Percentiles rank a stretch among this genome's conserved stretches.
Conservation (phyloP, 495 filamentous ascomycete genomes). For the Bathelium albidoporum region DNA sequence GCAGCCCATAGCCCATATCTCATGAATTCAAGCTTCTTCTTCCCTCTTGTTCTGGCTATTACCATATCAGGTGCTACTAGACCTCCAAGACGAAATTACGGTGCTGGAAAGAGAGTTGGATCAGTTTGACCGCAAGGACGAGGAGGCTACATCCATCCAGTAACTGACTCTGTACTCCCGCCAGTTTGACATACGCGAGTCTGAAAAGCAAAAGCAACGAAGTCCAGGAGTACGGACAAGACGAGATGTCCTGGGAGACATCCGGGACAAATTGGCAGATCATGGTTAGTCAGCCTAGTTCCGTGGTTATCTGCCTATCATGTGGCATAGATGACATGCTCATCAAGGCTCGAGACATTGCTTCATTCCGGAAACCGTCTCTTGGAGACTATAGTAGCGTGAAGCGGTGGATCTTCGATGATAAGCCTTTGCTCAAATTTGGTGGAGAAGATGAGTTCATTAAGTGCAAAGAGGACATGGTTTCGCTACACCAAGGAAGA, state of each 20-base stretch:
- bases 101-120: constrained; percentile 27
- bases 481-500: constrained; percentile 30
- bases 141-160: background rate
- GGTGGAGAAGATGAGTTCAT: constrained; percentile 26
- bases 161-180: background rate
- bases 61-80: no score
- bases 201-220: background rate
- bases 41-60: no score
- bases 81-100: constrained; percentile 30
- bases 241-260: constrained; percentile 20
- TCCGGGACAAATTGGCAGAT: constrained; percentile 26
- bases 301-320: background rate
- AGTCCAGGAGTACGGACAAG: constrained; percentile 19
- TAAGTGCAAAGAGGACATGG: constrained; percentile 32
- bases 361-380: constrained; percentile 27
- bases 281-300: constrained; percentile 23
- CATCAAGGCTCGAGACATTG: constrained; percentile 28
- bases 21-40: no score
- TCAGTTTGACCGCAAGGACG: constrained; percentile 19
- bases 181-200: background rate
- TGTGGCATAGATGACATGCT: constrained; percentile 25
- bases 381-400: constrained; percentile 31
- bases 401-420: constrained; percentile 26
- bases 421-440: constrained; percentile 19
- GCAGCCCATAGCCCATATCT: no score